phyloP scores from a whole-genome alignment of 2,329 filamentous ascomycete genomes.

The Zalaria obscura region DNA sequence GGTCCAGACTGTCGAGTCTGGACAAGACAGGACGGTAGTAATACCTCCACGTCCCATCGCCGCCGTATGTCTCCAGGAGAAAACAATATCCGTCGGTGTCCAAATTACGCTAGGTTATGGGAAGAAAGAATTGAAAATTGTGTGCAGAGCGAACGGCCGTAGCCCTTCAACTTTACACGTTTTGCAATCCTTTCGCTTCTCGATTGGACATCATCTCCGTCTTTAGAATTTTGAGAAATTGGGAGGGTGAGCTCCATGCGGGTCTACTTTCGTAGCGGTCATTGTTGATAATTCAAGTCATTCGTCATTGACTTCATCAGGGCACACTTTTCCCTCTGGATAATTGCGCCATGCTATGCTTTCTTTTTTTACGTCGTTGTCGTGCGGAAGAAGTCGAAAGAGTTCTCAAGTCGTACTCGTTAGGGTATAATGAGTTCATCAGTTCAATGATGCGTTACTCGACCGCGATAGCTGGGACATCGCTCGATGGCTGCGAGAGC shows the following conservation, averaged over 20 bases:
- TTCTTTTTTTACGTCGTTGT: neutral
- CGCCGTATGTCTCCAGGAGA: no score
- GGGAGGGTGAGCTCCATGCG: neutral
- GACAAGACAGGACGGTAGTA: no score
- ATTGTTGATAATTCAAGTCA: constrained; percentile 4
- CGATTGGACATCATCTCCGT: no score
- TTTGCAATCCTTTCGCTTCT: no score
- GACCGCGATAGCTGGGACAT: constrained; percentile 47
- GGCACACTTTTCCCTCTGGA: constrained; percentile 2
- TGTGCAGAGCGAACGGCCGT: no score
- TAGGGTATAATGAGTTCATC: constrained; percentile 1
- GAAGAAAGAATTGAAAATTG: no score
- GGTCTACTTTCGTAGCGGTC: constrained; percentile 11
- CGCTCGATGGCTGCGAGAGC: constrained; percentile 41
- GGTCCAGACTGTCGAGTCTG: no score
- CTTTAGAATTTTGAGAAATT: neutral
- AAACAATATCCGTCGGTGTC: no score
- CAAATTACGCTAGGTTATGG: no score
- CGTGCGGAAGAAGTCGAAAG: neutral
- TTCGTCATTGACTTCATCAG: constrained; percentile 10
- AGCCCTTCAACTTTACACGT: no score
- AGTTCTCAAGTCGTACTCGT: constrained; percentile 2
- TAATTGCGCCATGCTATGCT: neutral
- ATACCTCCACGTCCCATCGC: no score
- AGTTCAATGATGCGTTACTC: constrained; percentile 28